Base-by-base conservation (phyloP, 108 stramenopile species). In the Cylindrotheca closterium region DNA sequence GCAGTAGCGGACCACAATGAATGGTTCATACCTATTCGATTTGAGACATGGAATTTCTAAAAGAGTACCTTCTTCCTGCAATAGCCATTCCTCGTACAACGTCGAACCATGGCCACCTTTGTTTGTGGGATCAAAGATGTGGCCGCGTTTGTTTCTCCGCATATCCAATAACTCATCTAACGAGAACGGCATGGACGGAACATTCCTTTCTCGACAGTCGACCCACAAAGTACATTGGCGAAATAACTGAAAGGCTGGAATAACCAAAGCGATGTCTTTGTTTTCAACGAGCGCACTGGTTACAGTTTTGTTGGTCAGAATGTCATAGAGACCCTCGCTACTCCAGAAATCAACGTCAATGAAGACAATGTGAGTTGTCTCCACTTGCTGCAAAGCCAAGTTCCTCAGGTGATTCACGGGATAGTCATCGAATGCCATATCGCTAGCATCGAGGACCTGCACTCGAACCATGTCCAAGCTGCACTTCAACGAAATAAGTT, bases 261-360 rank as follows among this genome's bases (percentile, higher is more conserved):
- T 50, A 58, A 94, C 86, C 19, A 87, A 37, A 5, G 86, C 89
- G 3, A 75, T 63, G 55, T 85, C 65, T 1, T 63, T 48, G 75
- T 85, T 79, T 2, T 66, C 56, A 0, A 69, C 66, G 18, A 90
- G 60, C 24, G 62, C 67, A 48, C 71, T 63, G 18, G 66, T 73
- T 26, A 87, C 58, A 28, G 47, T 37, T 8, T 30, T n/a, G 8
- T 29, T 28, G 21, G 19, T 33, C 0, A 93, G 56, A 5, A 70
- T 80, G 0, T 85, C 74, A 49, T 87, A 76, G 8, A 95, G 71
- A 55, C 81, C 70, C 23, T 71, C 52, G 29, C 83, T 74, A 0
- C 84, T 76, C 94, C 94, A 95, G 70, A 95, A 92, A 67, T 96
- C 96, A 30, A 96, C 82, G 73, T 96, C 96, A 17, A 85, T 75